A percentile compares a stretch with the other conserved stretches of the same genome.
phyloP scores from a whole-genome alignment of 2,329 filamentous ascomycete species.

The Monosporascus sp. region DNA sequence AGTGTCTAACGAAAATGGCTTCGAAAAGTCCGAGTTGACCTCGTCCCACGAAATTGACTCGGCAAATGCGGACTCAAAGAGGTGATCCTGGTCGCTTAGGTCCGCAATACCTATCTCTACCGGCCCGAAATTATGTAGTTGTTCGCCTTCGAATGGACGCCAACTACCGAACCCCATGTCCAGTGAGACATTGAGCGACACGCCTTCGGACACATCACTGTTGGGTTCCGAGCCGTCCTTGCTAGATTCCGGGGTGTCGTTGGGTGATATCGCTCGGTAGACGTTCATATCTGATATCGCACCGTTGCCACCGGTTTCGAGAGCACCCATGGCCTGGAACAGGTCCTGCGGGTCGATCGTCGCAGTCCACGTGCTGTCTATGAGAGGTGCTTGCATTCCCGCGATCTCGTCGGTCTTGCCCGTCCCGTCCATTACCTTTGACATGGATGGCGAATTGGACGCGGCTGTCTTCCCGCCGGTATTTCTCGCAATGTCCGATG shows the following conservation, averaged over 20 bases:
- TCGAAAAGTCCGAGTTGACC: slow-evolving; percentile 44
- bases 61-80: slow-evolving; percentile 22
- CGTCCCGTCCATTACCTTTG: slow-evolving; percentile 18
- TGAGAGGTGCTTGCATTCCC: slow-evolving; percentile 2
- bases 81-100: slow-evolving; percentile 14
- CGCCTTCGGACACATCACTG: slow-evolving; percentile 56
- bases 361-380: slow-evolving; percentile 32
- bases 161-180: slow-evolving; percentile 40
- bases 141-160: slow-evolving; percentile 43
- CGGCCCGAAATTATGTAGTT: slow-evolving; percentile 38
- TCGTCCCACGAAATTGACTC: slow-evolving; percentile 42
- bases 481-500: slow-evolving; percentile 24
- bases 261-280: slow-evolving; percentile 53
- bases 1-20: slow-evolving; percentile 49
- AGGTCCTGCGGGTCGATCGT: slow-evolving; percentile 52
- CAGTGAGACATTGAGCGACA: slow-evolving; percentile 43
- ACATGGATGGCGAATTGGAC: slow-evolving; percentile 15
- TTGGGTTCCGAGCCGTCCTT: slow-evolving; percentile 60
- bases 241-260: slow-evolving; percentile 60
- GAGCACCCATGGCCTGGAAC: slow-evolving; percentile 33
- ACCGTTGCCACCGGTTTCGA: slow-evolving; percentile 39
- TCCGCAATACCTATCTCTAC: slow-evolving; percentile 22
- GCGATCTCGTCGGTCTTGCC: slow-evolving; percentile 20
- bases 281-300: slow-evolving; percentile 49
- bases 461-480: slow-evolving; percentile 18